Evolutionary conservation across 495 filamentous ascomycete species (phyloP).

Genomic region (Jackrogersella minutella): DNA sequence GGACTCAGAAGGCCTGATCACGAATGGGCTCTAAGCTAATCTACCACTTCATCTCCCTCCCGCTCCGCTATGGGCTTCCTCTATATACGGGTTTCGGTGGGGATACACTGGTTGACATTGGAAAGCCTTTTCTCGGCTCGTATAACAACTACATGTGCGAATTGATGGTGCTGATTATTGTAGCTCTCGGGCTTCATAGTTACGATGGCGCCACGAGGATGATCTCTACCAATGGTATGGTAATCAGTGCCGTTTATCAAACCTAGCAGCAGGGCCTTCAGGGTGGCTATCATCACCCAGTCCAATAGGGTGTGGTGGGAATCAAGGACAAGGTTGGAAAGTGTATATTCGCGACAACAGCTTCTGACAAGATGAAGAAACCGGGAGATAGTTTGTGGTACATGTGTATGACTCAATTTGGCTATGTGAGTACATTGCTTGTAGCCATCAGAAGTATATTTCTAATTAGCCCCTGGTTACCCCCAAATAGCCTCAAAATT

Average conservation of each 20-base stretch:
- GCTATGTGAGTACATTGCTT: slow-evolving; percentile 3
- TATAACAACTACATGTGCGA: neutral
- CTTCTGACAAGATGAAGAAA: neutral
- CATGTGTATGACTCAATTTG: too few species aligned
- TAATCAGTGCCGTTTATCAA: neutral
- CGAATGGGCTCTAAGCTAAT: neutral
- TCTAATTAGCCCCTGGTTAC: neutral
- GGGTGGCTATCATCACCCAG: neutral
- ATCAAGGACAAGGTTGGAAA: neutral
- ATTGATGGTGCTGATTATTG: neutral
- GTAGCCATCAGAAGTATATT: neutral
- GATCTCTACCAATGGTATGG: neutral
- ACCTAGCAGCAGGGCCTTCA: neutral
- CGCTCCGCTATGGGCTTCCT: neutral
- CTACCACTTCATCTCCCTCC: slow-evolving; percentile 4
- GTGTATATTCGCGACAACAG: neutral
- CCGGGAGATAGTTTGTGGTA: neutral
- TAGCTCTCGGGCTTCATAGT: neutral
- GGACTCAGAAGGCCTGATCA: neutral
- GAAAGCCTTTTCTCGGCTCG: neutral
- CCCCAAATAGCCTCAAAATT: neutral
- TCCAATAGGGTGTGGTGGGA: neutral
- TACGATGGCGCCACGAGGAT: neutral
- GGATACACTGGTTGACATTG: neutral
- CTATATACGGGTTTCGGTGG: neutral